Evolutionary conservation across 202 grass and related monocot species (phyloP), one percentile per base, ranked within the genome.

Genomic region (Digitaria exilis): DNA sequence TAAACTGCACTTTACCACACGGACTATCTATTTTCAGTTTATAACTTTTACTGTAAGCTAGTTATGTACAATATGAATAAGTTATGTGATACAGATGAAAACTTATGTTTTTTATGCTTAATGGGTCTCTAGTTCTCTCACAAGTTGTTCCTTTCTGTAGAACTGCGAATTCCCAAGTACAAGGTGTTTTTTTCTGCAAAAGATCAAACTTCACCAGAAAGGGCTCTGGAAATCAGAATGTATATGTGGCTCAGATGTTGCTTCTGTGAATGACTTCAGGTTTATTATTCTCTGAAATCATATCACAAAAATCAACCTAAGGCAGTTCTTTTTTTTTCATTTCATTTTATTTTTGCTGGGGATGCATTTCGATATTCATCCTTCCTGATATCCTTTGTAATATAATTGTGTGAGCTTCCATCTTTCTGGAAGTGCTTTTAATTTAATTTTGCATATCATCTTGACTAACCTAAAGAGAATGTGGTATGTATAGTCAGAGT

Each of bases 201-300:
- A 70, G 24, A 69, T 91, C 51, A 88, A 90, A 71, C 80, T 98
- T 90, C 96, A 98, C 57, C 83, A 37, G 35, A 92, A 60, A 89
- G 93, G 96, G 45, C 51, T 94, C 37, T 98, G 96, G 96, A 95
- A 87, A 74, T 83, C 88, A 11, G 93, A 96, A 85, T 98, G 96
- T 67, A 84, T 88, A 19, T 98, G 96, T 90, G 79, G 74, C 49
- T 63, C 43, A 67, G 70, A 80, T 59, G 58, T 86, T 63, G 34
- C 78, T 87, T 90, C 78, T 48, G n/a, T 68, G 9, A 75, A 88
- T 63, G 37, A 80, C 13, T 71, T 80, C 35, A 91, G 93, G 93
- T 97, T 84, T 80, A 10, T 11, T 61, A 84, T 89, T 71, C 31
- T 57, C 25, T 55, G 17, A 60, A 70, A 46, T 18, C 41, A 7